Conservation (phyloP, 306 rosid species). For the Fagus sylvatica region DNA sequence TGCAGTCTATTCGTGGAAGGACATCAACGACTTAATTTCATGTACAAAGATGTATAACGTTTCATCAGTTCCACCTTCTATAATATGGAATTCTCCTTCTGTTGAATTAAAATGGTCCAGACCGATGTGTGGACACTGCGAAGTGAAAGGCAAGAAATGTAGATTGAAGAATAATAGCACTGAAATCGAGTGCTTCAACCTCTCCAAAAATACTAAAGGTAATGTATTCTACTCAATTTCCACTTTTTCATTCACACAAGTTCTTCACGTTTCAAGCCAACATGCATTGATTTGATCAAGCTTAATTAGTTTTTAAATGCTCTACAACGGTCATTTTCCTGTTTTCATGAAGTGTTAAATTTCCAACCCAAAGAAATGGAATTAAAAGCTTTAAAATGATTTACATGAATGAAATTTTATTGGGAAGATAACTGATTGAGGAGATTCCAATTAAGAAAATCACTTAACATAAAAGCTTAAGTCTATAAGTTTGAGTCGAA, state of each 20-base stretch:
- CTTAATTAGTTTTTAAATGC: background rate
- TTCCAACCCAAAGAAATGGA: too few relatives aligned
- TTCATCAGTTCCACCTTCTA: background rate
- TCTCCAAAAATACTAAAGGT: background rate
- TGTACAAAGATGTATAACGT: constrained; percentile 36
- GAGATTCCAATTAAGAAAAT: too few relatives aligned
- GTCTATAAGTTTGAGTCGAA: too few relatives aligned
- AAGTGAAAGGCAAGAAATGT: constrained; percentile 30
- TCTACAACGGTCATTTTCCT: background rate
- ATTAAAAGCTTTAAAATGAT: too few relatives aligned
- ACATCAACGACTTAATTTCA: accelerated
- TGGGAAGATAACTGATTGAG: too few relatives aligned
- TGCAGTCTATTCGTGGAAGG: accelerated
- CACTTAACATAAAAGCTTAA: too few relatives aligned
- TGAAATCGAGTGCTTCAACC: constrained; percentile 6
- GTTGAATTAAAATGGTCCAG: background rate
- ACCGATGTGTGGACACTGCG: constrained; percentile 33
- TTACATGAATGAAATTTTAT: too few relatives aligned
- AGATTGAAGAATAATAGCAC: constrained; percentile 17
- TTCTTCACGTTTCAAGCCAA: background rate
- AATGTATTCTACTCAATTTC: background rate
- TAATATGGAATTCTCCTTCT: accelerated
- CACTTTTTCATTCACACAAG: background rate
- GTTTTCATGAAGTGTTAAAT: too few relatives aligned
- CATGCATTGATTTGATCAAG: background rate